These are phyloP conservation scores for Tirmania nivea DNA, from an alignment of 495 filamentous ascomycete genomes.

Conservation along the genomic window DNA sequence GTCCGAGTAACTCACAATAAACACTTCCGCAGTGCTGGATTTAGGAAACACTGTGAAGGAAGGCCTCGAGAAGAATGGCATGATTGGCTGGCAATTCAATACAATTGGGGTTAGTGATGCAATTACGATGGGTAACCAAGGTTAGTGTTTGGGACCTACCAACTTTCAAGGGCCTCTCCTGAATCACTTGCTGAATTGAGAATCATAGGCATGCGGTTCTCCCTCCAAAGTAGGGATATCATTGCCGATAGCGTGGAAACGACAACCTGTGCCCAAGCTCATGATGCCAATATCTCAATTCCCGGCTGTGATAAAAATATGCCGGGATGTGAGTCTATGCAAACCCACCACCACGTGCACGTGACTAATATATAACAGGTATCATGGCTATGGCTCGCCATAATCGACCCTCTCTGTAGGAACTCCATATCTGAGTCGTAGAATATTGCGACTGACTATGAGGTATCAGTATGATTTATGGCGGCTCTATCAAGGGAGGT, in stretches of 20 bases:
- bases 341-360: constrained; percentile 11
- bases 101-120: constrained; percentile 84
- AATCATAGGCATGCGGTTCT: constrained; percentile 71
- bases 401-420: constrained; percentile 54
- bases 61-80: constrained; percentile 54
- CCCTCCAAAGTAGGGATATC: constrained; percentile 81
- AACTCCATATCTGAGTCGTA: background rate
- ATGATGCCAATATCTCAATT: constrained; percentile 88
- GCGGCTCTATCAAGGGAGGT: constrained; percentile 73
- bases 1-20: constrained; percentile 3
- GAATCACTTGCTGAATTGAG: background rate
- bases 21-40: constrained; percentile 40
- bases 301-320: constrained; percentile 99
- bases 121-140: constrained; percentile 92
- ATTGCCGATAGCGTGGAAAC: constrained; percentile 93
- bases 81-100: constrained; percentile 87
- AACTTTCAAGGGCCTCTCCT: no score
- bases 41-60: constrained; percentile 80
- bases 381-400: constrained; percentile 73
- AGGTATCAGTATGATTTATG: constrained; percentile 43
- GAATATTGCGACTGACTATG: background rate
- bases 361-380: constrained; percentile 2
- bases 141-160: constrained; percentile 24
- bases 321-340: constrained; percentile 38
- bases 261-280: constrained; percentile 65